These are phyloP conservation scores for Artemisia tridentata DNA, from an alignment of 129 eudicot species.

Conservation along the genomic window DNA sequence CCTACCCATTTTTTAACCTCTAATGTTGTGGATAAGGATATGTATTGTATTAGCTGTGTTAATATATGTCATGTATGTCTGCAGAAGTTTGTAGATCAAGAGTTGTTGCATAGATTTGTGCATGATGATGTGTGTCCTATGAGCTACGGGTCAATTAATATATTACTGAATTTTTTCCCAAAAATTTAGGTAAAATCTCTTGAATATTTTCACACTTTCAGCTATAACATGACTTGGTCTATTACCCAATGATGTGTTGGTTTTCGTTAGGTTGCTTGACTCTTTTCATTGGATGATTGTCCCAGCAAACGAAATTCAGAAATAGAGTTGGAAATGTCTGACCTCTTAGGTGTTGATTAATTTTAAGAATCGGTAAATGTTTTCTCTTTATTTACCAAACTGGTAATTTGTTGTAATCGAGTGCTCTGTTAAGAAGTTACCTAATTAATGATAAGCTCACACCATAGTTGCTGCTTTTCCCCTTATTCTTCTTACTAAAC, in stretches of 20 bases:
- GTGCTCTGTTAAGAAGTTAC: too few species aligned
- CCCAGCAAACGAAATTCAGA: constrained; percentile 38
- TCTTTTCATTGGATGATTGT: constrained; percentile 46
- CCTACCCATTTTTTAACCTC: not conserved
- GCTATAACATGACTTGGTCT: not conserved
- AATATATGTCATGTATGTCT: constrained; percentile 13
- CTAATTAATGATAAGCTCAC: too few species aligned
- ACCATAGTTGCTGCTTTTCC: too few species aligned
- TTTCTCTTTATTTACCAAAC: not conserved
- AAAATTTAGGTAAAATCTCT: constrained; percentile 37
- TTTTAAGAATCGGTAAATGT: constrained; percentile 60
- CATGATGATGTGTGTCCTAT: constrained; percentile 71
- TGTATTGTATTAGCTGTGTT: not conserved
- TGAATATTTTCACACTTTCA: not conserved
- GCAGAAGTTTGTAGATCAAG: constrained; percentile 47
- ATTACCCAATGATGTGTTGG: not conserved
- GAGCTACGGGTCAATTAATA: constrained; percentile 33
- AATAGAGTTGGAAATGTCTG: constrained; percentile 30
- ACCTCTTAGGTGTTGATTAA: constrained; percentile 57
- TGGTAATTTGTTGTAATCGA: too few species aligned
- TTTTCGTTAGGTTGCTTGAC: constrained; percentile 42
- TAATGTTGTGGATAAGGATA: not conserved
- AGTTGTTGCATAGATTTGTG: constrained; percentile 56
- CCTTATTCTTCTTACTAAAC: too few species aligned
- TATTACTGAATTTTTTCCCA: constrained; percentile 23